Evolutionary conservation across 257 asterid genomes (phyloP), one percentile per base, ranked within the genome.

Genomic region (Echium plantagineum): DNA sequence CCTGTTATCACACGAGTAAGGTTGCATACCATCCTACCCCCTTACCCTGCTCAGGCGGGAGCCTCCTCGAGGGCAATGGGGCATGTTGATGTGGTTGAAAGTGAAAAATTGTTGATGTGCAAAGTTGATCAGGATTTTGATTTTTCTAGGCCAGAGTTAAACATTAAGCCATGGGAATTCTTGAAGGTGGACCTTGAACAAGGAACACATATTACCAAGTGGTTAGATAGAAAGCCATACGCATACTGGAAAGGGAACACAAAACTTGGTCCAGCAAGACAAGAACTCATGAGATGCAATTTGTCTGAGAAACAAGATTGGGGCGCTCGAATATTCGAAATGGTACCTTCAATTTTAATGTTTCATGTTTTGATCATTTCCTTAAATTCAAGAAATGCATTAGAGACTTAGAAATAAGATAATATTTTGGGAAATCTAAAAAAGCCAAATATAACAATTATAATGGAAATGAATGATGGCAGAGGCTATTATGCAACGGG

Each of bases 221-320:
- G 97, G 97, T 62, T 66, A 32, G 83, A 90, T 2, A 76, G 94
- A 62, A 82, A 81, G 63, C 87, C 97, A 31, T 81, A 81, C 61
- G 97, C 97, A n/a, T 90, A 66, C 22, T 90, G 97, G 97, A 84
- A 71, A 76, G 97, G 97, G 12, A 86, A 80, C 56, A 47, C 56
- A 13, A 51, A 22, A 18, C 61, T 86, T 22, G 78, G 94, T 7
- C 13, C 3, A 46, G 74, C 71, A 15, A 72, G 94, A 55, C 67
- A 52, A 0, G 79, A 72, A 12, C 75, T 90, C 66, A 26, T 69
- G 3, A 74, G 72, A 63, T 90, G 97, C 78, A 86, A 90, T 59
- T 64, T 59, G 62, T 70, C 94, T 1, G 58, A 66, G 15, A 73
- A 65, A 38, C 71, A 76, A 42, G 87, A 82, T 28, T 78, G 77